Conservation (phyloP, 176 grass and related monocot species). For the Cenchrus fungigraminus region DNA sequence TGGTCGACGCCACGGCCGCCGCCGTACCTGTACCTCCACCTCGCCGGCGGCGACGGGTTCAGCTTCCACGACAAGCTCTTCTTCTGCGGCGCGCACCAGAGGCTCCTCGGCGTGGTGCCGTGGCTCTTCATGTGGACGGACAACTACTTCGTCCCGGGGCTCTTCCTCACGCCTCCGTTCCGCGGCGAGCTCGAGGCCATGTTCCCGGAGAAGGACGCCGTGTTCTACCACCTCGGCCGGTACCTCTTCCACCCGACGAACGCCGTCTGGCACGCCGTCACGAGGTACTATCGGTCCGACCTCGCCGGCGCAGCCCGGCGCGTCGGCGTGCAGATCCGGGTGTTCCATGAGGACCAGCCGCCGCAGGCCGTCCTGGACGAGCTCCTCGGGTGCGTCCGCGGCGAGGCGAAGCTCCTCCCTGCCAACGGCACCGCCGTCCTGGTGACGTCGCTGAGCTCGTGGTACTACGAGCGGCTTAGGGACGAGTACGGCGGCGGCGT, state of each 20-base stretch:
- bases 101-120: slow-evolving; percentile 30
- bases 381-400: slow-evolving; percentile 41
- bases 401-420: slow-evolving; percentile 41
- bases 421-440: background rate
- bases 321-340: slow-evolving; percentile 61
- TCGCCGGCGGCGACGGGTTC: slow-evolving; percentile 40
- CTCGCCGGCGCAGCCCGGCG: slow-evolving; percentile 35
- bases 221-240: slow-evolving; percentile 59
- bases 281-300: slow-evolving; percentile 36
- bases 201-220: slow-evolving; percentile 57
- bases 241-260: slow-evolving; percentile 72
- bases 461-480: slow-evolving; percentile 44
- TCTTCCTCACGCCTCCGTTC: slow-evolving; percentile 57
- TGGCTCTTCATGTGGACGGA: slow-evolving; percentile 68
- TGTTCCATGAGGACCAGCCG: slow-evolving; percentile 19
- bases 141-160: slow-evolving; percentile 55
- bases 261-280: slow-evolving; percentile 53
- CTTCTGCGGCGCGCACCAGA: slow-evolving; percentile 72
- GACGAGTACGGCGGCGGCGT: slow-evolving; percentile 40
- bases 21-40: slow-evolving; percentile 70
- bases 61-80: slow-evolving; percentile 59
- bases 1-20: slow-evolving; percentile 2
- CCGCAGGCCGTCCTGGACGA: slow-evolving; percentile 39
- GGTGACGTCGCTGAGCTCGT: slow-evolving; percentile 43
- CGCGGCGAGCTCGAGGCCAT: slow-evolving; percentile 49